Conservation (phyloP, 192 early-diverging fungal species). For the Spizellomyces punctatus region DNA sequence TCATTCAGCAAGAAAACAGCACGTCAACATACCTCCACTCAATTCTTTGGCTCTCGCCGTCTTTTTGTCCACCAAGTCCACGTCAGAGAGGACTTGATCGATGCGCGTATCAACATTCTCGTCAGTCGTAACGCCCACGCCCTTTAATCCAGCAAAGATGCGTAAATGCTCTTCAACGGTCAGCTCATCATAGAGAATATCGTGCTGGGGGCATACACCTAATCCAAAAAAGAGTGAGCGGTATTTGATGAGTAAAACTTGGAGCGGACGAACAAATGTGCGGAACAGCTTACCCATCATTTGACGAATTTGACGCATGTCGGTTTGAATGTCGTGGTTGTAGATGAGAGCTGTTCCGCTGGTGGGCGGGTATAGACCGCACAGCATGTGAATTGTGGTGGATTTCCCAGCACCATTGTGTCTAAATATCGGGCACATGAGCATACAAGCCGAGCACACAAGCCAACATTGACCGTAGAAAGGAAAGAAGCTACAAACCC, state of each 20-base stretch:
- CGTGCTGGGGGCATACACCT: constrained; percentile 74
- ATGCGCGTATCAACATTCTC: constrained; percentile 42
- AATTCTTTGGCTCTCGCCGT: constrained; percentile 14
- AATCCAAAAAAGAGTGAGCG: no score
- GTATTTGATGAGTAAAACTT: no score
- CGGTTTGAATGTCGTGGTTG: constrained; percentile 57
- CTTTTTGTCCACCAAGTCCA: constrained; percentile 25
- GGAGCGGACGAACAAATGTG: no score
- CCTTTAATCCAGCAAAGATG: constrained; percentile 68
- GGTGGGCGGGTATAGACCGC: constrained; percentile 66
- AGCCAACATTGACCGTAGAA: no score
- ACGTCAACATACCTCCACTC: constrained; percentile 40
- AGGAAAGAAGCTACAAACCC: constrained; percentile 16
- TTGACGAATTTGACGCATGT: constrained; percentile 60
- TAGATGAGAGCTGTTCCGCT: constrained; percentile 61
- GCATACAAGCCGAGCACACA: no score
- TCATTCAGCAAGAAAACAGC: no score
- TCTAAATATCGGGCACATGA: constrained; percentile 28
- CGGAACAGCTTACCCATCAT: constrained; percentile 37
- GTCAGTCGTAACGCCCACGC: constrained; percentile 37
- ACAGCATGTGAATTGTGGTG: constrained; percentile 71
- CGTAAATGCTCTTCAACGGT: constrained; percentile 64
- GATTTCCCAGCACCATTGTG: constrained; percentile 77
- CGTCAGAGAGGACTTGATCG: constrained; percentile 35
- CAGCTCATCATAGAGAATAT: constrained; percentile 66